Evolutionary conservation across 495 filamentous ascomycete species (phyloP), one percentile per base, ranked within the genome.

Genomic region (Geopyxis carbonaria): DNA sequence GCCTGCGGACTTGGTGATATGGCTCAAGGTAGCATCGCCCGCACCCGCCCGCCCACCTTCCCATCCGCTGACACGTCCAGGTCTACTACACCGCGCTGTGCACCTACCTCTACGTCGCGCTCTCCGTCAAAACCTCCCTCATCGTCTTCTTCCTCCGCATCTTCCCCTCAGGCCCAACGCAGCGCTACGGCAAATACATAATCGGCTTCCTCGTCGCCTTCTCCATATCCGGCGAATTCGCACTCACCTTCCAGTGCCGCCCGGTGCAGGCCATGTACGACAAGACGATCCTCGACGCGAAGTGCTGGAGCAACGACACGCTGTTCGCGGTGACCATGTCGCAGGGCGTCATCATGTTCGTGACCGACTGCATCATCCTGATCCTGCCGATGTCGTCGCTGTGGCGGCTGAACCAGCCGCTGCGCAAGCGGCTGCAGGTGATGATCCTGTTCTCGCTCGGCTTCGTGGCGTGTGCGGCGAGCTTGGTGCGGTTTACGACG

Each of bases 191-290:
- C 5, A 33, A 33, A 14, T 33, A 14, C 31, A 33, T 33, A 5
- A 33, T 33, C 13, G 13, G 7, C 5, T 33, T 33, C 31, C 19
- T 33, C n/a, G 5, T 5, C 31, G 31, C 13, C 6, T 33, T 33
- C 31, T 14, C 31, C 31, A 14, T 33, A 11, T 7, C n/a, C 31
- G 19, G 6, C 13, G 31, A 33, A 14, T 6, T 33, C 6, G 31
- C 31, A 5, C 13, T 16, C 7, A 33, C 31, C 5, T 33, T 33
- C 13, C 19, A 11, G 6, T 33, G 31, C 31, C 7, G 19, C 13
- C 31, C 31, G n/a, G 31, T 33, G 31, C 31, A 33, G 31, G 31
- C 31, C 6, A 18, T 11, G 7, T 33, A 18, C n/a, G 31, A 33
- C 31, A 33, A 33, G 13, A 33, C 6, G 7, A 33, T 33, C 5